Conservation (phyloP, 345 rosid species). For the Populus davidiana region DNA sequence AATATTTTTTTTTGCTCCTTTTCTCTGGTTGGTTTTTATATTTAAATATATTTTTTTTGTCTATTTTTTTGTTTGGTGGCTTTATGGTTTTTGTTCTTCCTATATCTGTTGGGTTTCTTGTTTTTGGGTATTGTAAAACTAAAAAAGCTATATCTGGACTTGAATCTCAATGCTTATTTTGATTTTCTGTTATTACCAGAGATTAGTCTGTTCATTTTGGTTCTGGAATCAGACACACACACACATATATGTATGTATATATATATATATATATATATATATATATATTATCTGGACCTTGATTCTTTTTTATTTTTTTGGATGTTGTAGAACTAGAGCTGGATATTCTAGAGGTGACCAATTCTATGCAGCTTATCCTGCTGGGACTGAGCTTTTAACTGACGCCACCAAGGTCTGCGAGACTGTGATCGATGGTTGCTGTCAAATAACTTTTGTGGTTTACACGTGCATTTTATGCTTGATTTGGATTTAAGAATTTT, state of each 20-base stretch:
- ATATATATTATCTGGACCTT: not conserved
- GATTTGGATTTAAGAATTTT: not conserved
- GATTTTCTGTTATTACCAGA: not conserved
- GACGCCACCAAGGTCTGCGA: slow-evolving; percentile 63
- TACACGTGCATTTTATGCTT: not conserved
- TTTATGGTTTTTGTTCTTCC: not conserved
- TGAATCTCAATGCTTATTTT: not conserved
- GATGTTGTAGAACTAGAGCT: slow-evolving; percentile 72
- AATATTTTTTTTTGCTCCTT: not conserved
- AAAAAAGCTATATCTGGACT: not conserved
- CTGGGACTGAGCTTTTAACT: slow-evolving; percentile 85
- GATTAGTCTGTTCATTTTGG: not conserved
- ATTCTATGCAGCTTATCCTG: slow-evolving; percentile 85
- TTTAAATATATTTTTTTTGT: not conserved
- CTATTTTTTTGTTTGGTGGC: not conserved
- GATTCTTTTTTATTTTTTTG: not conserved
- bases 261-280: too few species aligned
- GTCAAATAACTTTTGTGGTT: not conserved
- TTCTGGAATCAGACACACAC: too few species aligned
- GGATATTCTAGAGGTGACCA: slow-evolving; percentile 84
- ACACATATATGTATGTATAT: rapidly evolving
- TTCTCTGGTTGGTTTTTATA: not conserved
- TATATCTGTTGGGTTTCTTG: not conserved
- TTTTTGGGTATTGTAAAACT: not conserved
- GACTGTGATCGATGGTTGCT: not conserved